These are phyloP conservation scores for Leccinellum luteum DNA, from an alignment of 768 basidiomycete species.

Conservation along the genomic window DNA sequence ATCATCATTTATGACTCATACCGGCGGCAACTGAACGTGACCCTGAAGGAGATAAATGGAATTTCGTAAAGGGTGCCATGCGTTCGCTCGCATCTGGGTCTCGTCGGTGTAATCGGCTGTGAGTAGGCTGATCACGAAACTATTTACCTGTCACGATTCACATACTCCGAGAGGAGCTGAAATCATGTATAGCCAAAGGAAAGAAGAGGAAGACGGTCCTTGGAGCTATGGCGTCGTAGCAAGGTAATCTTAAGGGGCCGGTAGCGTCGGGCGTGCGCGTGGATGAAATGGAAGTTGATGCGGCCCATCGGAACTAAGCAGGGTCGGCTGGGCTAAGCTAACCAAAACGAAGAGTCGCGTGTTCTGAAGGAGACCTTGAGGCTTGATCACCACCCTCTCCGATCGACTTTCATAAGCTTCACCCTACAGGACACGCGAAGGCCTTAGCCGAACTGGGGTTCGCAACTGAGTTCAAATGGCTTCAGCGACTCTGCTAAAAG, in stretches of 20 bases:
- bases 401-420: not conserved
- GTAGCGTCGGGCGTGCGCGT: not conserved
- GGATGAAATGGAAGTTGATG: not conserved
- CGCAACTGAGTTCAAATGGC: not conserved
- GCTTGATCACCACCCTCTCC: not conserved
- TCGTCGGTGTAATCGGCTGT: not conserved
- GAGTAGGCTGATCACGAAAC: not conserved
- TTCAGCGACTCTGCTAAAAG: not conserved
- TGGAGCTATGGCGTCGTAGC: not conserved
- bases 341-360: not conserved
- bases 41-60: not conserved
- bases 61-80: not conserved
- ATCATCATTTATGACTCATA: not conserved
- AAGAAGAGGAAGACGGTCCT: not conserved
- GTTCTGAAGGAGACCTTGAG: not conserved
- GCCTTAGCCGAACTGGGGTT: not conserved
- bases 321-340: not conserved
- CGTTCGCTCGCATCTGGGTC: not conserved
- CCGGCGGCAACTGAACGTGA: not conserved
- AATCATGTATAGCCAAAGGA: not conserved
- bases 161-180: not conserved
- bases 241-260: not conserved
- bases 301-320: not conserved
- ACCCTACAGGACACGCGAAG: not conserved
- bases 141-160: not conserved